phyloP scores from a whole-genome alignment of 148 eudicot species.

The Bassia scoparia region DNA sequence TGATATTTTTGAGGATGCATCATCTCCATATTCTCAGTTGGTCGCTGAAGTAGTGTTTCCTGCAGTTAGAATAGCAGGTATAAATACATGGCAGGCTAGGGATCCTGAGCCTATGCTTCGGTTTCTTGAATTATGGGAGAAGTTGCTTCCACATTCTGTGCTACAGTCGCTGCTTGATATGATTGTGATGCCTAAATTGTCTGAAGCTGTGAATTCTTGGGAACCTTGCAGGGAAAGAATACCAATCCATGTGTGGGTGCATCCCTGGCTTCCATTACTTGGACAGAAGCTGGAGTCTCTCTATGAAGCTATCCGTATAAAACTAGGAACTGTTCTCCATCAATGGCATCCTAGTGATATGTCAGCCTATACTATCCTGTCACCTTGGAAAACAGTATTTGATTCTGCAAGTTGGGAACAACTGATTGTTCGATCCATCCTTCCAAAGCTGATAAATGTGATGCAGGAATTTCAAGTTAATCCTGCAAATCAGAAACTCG shows the following conservation, averaged over 20 bases:
- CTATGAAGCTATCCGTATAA: slow-evolving; percentile 53
- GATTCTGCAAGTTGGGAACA: slow-evolving; percentile 83
- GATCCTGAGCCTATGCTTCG: slow-evolving; percentile 89
- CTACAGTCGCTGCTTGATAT: slow-evolving; percentile 62
- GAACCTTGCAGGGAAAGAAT: slow-evolving; percentile 79
- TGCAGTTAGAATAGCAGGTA: slow-evolving; percentile 79
- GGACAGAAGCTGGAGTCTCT: slow-evolving; percentile 65
- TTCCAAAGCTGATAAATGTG: slow-evolving; percentile 59
- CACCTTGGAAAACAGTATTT: slow-evolving; percentile 86
- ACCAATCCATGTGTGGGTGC: slow-evolving; percentile 85
- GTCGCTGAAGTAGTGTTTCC: slow-evolving; percentile 86
- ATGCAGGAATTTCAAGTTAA: slow-evolving; percentile 75
- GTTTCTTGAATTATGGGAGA: slow-evolving; percentile 76
- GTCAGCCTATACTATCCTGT: slow-evolving; percentile 58
- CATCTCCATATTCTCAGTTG: slow-evolving; percentile 64
- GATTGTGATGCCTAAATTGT: slow-evolving; percentile 68
- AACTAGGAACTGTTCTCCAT: slow-evolving; percentile 64
- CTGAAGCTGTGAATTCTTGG: slow-evolving; percentile 80
- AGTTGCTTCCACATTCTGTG: slow-evolving; percentile 56
- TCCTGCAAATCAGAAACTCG: slow-evolving; percentile 73
- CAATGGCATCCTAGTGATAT: slow-evolving; percentile 91
- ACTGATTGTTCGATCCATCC: slow-evolving; percentile 63
- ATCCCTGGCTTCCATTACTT: slow-evolving; percentile 86
- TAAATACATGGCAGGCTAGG: slow-evolving; percentile 83
- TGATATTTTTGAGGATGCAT: slow-evolving; percentile 41